These are phyloP conservation scores for Scheffersomyces cryptocercus DNA, from an alignment of 1,139 yeast genomes.

Conservation along the genomic window DNA sequence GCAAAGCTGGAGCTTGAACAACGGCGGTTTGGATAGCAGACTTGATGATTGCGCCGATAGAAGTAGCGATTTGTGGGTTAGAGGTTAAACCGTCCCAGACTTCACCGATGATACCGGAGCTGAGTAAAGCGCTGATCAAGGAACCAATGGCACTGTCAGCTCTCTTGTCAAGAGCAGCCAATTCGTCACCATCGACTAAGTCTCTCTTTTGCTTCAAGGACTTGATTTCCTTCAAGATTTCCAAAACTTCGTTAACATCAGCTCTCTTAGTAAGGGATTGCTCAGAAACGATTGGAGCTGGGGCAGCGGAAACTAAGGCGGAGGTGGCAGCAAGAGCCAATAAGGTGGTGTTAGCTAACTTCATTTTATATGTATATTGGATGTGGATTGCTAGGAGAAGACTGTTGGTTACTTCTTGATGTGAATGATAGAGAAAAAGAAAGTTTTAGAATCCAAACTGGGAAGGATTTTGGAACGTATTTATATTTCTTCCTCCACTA, in stretches of 20 bases:
- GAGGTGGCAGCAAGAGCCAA: slow-evolving; percentile 45
- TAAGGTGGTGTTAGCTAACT: slow-evolving; percentile 44
- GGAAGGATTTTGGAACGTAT: not conserved
- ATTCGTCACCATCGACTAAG: slow-evolving; percentile 25
- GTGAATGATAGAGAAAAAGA: slow-evolving; percentile 6
- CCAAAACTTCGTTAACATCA: slow-evolving; percentile 37
- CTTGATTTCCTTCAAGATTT: slow-evolving; percentile 35
- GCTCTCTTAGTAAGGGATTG: slow-evolving; percentile 36
- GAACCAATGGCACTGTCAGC: slow-evolving; percentile 39
- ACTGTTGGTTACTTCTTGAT: not conserved
- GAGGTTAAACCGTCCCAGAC: slow-evolving; percentile 40
- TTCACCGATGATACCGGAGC: slow-evolving; percentile 42
- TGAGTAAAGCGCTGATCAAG: slow-evolving; percentile 38
- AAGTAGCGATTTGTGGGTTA: slow-evolving; percentile 27
- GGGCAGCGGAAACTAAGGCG: slow-evolving; percentile 44
- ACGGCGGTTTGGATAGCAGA: slow-evolving; percentile 36
- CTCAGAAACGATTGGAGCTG: slow-evolving; percentile 27
- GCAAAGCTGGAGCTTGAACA: slow-evolving; percentile 46
- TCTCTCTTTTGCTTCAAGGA: slow-evolving; percentile 33
- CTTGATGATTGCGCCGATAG: slow-evolving; percentile 31
- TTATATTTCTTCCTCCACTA: not conserved
- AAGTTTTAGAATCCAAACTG: slow-evolving; percentile 1
- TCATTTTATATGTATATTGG: slow-evolving; percentile 29
- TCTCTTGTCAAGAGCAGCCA: slow-evolving; percentile 35
- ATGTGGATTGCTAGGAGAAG: slow-evolving; percentile 1